Base-by-base conservation (phyloP, 129 eudicot species). In the Artemisia annua region DNA sequence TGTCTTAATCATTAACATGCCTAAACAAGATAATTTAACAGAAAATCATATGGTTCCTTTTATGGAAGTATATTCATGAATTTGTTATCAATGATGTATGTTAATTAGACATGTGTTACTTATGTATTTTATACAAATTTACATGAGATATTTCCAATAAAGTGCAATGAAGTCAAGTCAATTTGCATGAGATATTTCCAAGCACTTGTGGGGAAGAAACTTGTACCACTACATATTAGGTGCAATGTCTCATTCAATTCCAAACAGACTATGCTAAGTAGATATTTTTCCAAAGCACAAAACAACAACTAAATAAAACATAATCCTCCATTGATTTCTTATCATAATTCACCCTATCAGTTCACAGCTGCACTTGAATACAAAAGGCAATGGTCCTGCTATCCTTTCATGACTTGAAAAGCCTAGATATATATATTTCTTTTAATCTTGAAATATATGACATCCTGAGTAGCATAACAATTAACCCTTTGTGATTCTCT, bases 351-450 rank as follows among this genome's bases (percentile, higher is more conserved):
- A 60, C 51, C 54, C 75, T 49, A 59, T 49, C 69, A 76, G 17
- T 16, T 67, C 28, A 39, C 58, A 66, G 54, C 19, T 66, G 32
- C 57, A 56, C 51, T 66, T 61, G 19, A 50, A 32, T 62, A 48
- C 68, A 48, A 76, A 69, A 63, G 59, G 59, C 22, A 66, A 62
- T 50, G 81, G 70, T 35, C 75, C 77, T 71, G 48, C 63, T 72
- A 35, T 11, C 74, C 10, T 17, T 28, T 46, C 12, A 11, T 8
- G 14, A 53, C 50, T 30, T 32, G 46, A 58, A 22, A 32, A 63
- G 54, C 55, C 52, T 18, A 66, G 7, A 16, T 43, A 19, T 11
- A 16, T 43, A 19, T 11, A 4, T 16, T 14, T 44, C 11, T 32
- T 44, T 39, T 52, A 24, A 51, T 63, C 64, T 51, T 30, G 51